Base-by-base conservation (phyloP, 2,329 filamentous ascomycete species). In the Botryotinia globosa region DNA sequence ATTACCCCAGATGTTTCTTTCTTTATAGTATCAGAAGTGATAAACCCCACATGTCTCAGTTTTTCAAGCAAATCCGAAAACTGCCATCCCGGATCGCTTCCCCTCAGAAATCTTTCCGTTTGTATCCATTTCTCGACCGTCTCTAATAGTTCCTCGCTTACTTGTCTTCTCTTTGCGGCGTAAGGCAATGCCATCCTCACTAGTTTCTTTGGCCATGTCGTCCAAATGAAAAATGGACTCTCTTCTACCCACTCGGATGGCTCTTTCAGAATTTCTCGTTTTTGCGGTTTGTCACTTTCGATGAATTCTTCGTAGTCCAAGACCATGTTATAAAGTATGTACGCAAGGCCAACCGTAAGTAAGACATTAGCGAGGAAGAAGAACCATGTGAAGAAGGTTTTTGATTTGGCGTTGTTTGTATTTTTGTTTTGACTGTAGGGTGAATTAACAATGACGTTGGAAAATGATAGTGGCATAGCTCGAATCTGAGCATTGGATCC, bases 71-170 rank as follows among this genome's bases (percentile, higher is more conserved):
- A n/a, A 32, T 65, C 62, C 62, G 62, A 65, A 34, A 44, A 69
- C 16, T 44, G 34, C 34, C 54, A 51, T 9, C 25, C 65, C 4
- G 34, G 48, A 25, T 42, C 18, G 14, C 65, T 54, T 20, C 34
- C 34, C 20, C 65, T 54, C 20, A 68, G 22, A 37, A 56, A 54
- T 37, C 37, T 58, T 37, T 68, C 65, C 14, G 34, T 37, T 16
- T 37, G 32, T 16, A 68, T 48, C 66, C 66, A 68, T n/a, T 42
- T 59, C 66, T 59, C 51, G 22, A 69, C 29, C 66, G n/a, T 32
- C 25, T 59, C 51, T 22, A 69, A 59, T 25, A 69, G 39, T 37
- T 34, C 66, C 39, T 69, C 66, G 20, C 48, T 69, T 3, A 44
- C 51, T 20, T 56, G 54, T 32, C 66, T 44, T 18, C 66, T 59